Evolutionary conservation across 2,329 filamentous ascomycete genomes (phyloP), one percentile per base, ranked within the genome.

Genomic region (Colletotrichum siamense): DNA sequence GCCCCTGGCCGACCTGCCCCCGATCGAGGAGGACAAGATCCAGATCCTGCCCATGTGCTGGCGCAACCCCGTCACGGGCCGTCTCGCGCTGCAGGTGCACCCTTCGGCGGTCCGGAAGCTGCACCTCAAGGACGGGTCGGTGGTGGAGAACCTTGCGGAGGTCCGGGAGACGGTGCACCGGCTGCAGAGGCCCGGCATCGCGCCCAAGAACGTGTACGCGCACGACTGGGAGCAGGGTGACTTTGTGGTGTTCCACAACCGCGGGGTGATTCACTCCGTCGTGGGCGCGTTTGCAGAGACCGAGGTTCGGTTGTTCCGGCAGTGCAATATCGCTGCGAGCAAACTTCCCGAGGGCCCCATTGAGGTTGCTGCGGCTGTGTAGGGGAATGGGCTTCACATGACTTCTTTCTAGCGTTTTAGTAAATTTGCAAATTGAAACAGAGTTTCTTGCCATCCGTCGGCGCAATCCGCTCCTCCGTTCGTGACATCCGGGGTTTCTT

Each of bases 221-320:
- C 93, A 95, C 79, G 93, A 96, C 79, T 96, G 94, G 95, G 87
- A 93, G 79, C 92, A 94, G 81, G 94, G 94, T 7, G 94, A 96
- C 81, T 84, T 95, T 73, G 94, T 95, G 1, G 86, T 96, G 30
- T 96, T 96, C 84, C 93, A 96, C 83, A 96, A 96, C 81, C 91
- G 94, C 12, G 94, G 94, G 2, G 88, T 95, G 18, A 82, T 96
- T 72, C 94, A 96, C 83, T 93, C 91, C 5, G 94, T 96, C 3
- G 94, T 95, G 1, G 94, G 94, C 2, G 92, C 93, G 2, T 96
- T 96, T 83, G 89, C 89, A 9, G 90, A 93, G 65, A 90, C 94
- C n/a, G 94, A 96, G 86, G 91, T 95, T 36, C 86, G 94, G 61
- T 82, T 96, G 76, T 96, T 96, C 82, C 87, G 94, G 77, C 94